A percentile compares a stretch with the other conserved stretches of the same genome.
phyloP scores from a whole-genome alignment of 106 monocot genomes.

The Dendrobium nobile region DNA sequence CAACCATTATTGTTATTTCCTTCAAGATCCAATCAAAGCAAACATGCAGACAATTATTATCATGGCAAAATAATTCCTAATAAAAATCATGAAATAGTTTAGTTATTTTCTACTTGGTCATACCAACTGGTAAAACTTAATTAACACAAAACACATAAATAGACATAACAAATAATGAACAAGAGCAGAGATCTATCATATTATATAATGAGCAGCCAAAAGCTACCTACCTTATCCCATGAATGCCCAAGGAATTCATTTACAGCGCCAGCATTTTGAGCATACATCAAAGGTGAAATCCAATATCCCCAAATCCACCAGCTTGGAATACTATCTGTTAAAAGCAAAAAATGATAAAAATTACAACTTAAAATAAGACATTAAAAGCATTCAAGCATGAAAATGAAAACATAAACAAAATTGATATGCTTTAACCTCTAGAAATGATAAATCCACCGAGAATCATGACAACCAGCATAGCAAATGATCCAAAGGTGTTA shows the following conservation, averaged over 20 bases:
- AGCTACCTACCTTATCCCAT: conserved; percentile 74
- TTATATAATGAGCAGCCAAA: not conserved
- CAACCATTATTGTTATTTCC: not conserved
- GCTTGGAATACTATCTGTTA: conserved; percentile 80
- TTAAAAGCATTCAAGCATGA: not conserved
- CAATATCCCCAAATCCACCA: conserved; percentile 99
- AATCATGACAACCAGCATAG: conserved; percentile 94
- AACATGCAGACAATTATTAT: not conserved
- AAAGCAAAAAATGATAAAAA: not conserved
- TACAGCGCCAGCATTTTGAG: conserved; percentile 90
- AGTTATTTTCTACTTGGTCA: not conserved
- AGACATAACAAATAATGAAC: not conserved
- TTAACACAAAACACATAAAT: not conserved
- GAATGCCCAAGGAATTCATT: conserved; percentile 98
- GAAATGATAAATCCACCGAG: conserved; percentile 97
- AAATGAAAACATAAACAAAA: not conserved
- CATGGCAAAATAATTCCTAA: not conserved
- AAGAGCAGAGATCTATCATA: not conserved
- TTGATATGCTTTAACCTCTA: conserved; percentile 42
- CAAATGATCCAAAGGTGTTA: conserved; percentile 98
- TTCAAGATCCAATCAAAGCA: not conserved
- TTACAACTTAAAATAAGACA: not conserved
- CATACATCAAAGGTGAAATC: conserved; percentile 99
- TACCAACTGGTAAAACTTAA: not conserved
- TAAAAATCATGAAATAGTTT: not conserved